These are phyloP conservation scores for Ogataea pignaliae DNA, from an alignment of 805 yeast genomes.

Conservation along the genomic window DNA sequence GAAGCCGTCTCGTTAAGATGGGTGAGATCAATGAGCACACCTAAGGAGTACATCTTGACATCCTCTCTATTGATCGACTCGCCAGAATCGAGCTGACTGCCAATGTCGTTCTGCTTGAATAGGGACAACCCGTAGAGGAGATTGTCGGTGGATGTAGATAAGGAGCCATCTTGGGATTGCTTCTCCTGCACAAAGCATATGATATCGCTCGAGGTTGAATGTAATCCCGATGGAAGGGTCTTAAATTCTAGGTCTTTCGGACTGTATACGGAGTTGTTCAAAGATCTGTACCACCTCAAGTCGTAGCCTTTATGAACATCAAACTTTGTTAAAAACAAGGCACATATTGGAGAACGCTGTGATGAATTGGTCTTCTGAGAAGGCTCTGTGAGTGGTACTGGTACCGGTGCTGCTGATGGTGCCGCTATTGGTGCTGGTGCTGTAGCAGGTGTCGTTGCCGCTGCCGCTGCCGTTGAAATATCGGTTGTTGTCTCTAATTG, in stretches of 20 bases:
- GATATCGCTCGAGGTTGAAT: conserved; percentile 45
- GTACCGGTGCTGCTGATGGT: neutral
- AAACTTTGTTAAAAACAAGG: conserved; percentile 46
- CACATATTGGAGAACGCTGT: conserved; percentile 31
- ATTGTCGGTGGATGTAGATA: conserved; percentile 7
- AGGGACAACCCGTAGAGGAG: conserved; percentile 47
- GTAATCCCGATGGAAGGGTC: conserved; percentile 68
- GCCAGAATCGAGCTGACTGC: conserved; percentile 10
- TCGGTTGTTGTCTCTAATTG: too few species aligned
- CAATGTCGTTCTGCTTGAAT: conserved; percentile 38
- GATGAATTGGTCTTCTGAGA: neutral
- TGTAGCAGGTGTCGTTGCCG: neutral
- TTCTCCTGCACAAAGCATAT: conserved; percentile 43
- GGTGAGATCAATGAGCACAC: conserved; percentile 48
- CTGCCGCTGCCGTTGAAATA: too few species aligned
- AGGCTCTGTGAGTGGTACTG: neutral
- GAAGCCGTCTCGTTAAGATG: conserved; percentile 10
- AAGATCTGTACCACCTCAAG: conserved; percentile 38
- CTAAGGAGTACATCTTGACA: conserved; percentile 62
- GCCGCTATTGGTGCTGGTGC: neutral
- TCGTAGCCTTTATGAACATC: conserved; percentile 49
- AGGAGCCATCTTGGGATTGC: conserved; percentile 4
- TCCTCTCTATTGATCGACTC: conserved; percentile 34
- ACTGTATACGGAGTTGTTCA: conserved; percentile 22
- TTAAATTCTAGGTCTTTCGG: conserved; percentile 53